Conservation (phyloP, 1,284 basidiomycete genomes). For the Chondrostereum purpureum region DNA sequence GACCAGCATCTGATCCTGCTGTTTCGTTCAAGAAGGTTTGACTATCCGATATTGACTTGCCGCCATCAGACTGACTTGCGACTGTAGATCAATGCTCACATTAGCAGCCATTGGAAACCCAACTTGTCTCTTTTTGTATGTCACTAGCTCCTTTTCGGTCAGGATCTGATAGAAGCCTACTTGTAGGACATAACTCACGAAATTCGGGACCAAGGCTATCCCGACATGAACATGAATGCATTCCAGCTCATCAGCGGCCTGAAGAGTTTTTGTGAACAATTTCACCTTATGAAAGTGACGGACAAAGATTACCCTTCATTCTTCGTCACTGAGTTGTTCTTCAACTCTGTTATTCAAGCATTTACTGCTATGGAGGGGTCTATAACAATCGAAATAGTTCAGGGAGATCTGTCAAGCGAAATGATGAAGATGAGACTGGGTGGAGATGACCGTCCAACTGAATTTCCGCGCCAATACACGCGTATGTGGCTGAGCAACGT, state of each 20-base stretch:
- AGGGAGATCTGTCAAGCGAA: conserved; percentile 20
- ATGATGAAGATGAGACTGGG: conserved; percentile 21
- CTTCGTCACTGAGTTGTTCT: conserved; percentile 18
- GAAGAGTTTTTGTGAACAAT: conserved; percentile 1
- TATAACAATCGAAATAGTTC: conserved; percentile 17
- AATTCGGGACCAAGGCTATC: background rate
- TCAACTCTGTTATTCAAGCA: conserved; percentile 16
- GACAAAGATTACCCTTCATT: conserved; percentile 18
- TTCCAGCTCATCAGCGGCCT: conserved; percentile 1
- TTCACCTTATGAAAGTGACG: background rate
- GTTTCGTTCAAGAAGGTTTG: background rate
- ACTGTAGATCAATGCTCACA: conserved; percentile 14
- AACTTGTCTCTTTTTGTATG: conserved; percentile 23
- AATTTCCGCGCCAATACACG: too few relatives aligned
- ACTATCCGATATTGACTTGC: conserved; percentile 10
- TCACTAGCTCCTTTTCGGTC: background rate
- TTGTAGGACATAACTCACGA: background rate
- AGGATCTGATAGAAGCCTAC: conserved; percentile 9
- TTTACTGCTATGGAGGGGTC: conserved; percentile 16
- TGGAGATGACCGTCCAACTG: conserved; percentile 19
- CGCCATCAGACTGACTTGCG: conserved; percentile 18
- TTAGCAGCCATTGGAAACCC: conserved; percentile 21
- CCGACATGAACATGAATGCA: conserved; percentile 1
- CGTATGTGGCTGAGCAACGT: conserved; percentile 26
- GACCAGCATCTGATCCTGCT: background rate